Conservation (phyloP, 208 protist genomes). For the Crithidia thermophila region DNA sequence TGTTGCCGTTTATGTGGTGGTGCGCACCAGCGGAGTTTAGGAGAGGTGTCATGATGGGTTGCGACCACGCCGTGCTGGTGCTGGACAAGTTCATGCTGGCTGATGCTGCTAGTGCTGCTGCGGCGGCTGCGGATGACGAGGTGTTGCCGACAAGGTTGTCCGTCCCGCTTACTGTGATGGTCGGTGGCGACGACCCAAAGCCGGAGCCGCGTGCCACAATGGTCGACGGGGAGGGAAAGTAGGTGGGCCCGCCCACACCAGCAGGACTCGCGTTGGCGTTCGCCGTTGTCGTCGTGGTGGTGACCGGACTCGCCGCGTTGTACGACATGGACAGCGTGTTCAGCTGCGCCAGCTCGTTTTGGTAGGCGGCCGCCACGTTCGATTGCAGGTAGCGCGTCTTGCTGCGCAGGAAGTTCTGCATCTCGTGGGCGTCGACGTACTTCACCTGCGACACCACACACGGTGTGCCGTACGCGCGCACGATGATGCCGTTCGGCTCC, state of each 20-base stretch:
- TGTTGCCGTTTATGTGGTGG: not conserved
- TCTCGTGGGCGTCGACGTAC: conserved; percentile 54
- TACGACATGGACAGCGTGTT: not conserved
- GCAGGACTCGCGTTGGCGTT: not conserved
- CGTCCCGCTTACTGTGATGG: too few relatives aligned
- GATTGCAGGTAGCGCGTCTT: conserved; percentile 25
- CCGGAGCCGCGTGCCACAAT: not conserved
- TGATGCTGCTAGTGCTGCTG: too few relatives aligned
- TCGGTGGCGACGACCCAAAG: too few relatives aligned
- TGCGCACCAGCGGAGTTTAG: not conserved
- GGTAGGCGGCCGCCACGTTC: conserved; percentile 11
- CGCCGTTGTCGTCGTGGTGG: not conserved
- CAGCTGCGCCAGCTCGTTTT: conserved; percentile 7
- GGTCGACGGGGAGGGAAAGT: conserved; percentile 3
- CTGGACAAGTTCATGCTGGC: not conserved
- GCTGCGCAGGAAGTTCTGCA: conserved; percentile 21
- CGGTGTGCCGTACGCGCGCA: conserved; percentile 91
- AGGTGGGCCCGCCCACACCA: not conserved
- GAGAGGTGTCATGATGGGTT: not conserved
- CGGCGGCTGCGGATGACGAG: too few relatives aligned
- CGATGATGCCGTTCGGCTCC: conserved; percentile 89
- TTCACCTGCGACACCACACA: conserved; percentile 80
- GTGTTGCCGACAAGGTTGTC: too few relatives aligned
- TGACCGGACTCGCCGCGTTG: not conserved
- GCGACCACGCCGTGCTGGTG: not conserved